Evolutionary conservation across 805 yeast genomes (phyloP).

Genomic region (Zygotorulaspora florentina): DNA sequence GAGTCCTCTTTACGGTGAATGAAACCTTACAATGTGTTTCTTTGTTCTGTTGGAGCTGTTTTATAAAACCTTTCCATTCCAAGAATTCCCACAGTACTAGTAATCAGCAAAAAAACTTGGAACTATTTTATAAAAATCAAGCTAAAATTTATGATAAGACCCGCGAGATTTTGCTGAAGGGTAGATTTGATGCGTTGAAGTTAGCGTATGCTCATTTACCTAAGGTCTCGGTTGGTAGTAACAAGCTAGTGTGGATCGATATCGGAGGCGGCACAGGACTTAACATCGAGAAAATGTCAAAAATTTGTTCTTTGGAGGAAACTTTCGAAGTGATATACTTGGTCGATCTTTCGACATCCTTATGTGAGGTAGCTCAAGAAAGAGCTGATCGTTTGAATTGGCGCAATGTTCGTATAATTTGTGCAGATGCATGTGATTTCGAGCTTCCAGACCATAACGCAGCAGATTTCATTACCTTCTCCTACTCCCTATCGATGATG

Average conservation of each 20-base stretch:
- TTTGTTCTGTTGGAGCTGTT: slow-evolving; percentile 34
- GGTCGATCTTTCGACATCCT: slow-evolving; percentile 72
- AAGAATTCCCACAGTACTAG: slow-evolving; percentile 9
- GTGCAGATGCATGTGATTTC: slow-evolving; percentile 75
- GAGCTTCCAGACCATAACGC: slow-evolving; percentile 40
- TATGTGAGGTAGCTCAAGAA: slow-evolving; percentile 65
- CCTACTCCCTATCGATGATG: slow-evolving; percentile 81
- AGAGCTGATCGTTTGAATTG: slow-evolving; percentile 49
- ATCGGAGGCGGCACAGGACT: slow-evolving; percentile 87
- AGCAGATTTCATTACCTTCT: slow-evolving; percentile 74
- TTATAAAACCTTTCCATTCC: slow-evolving; percentile 32
- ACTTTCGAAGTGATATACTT: slow-evolving; percentile 64
- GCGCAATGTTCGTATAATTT: slow-evolving; percentile 60
- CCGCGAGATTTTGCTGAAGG: slow-evolving; percentile 60
- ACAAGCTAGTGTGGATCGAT: slow-evolving; percentile 60
- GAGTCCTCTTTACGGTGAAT: slow-evolving; percentile 1
- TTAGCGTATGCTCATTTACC: slow-evolving; percentile 55
- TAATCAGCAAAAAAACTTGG: slow-evolving; percentile 39
- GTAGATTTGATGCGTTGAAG: slow-evolving; percentile 60
- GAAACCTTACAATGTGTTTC: slow-evolving; percentile 4
- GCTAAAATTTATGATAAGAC: slow-evolving; percentile 75
- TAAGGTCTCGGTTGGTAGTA: slow-evolving; percentile 34
- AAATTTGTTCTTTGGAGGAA: slow-evolving; percentile 32
- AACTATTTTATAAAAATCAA: slow-evolving; percentile 68
- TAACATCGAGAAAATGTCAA: slow-evolving; percentile 73